Percentiles rank a stretch among this genome's conserved stretches.
Evolutionary conservation across 1,139 yeast species (phyloP).

Genomic region (Yamadazyma trypodendri): DNA sequence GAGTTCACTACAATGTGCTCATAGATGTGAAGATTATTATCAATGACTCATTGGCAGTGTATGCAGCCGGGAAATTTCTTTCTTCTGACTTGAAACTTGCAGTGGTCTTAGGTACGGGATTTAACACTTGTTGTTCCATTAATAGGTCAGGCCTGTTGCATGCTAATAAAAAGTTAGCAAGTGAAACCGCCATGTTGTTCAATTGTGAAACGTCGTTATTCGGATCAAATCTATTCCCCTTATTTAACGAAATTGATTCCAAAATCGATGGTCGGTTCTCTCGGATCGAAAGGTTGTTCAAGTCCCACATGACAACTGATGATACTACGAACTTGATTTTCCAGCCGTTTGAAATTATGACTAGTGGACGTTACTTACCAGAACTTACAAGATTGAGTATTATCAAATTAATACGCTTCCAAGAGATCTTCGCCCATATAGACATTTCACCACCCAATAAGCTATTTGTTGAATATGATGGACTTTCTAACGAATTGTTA

Average conservation of each 20-base stretch:
- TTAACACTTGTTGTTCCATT: constrained; percentile 43
- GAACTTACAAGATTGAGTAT: constrained; percentile 48
- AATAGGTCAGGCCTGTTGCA: constrained; percentile 22
- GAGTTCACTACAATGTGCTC: constrained; percentile 21
- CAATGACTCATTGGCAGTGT: constrained; percentile 49
- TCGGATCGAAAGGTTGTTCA: constrained; percentile 17
- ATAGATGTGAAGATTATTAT: constrained; percentile 36
- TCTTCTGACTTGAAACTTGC: constrained; percentile 40
- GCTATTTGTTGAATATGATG: constrained; percentile 28
- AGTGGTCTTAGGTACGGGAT: constrained; percentile 48
- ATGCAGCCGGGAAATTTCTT: constrained; percentile 44
- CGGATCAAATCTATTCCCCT: constrained; percentile 32
- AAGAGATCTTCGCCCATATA: constrained; percentile 27
- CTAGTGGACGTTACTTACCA: constrained; percentile 57
- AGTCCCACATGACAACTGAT: constrained; percentile 29
- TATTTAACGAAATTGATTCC: constrained; percentile 38
- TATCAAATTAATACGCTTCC: constrained; percentile 28
- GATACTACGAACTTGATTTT: constrained; percentile 36
- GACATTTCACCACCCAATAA: constrained; percentile 10
- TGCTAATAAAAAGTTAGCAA: constrained; percentile 21
- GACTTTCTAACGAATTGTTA: constrained; percentile 40
- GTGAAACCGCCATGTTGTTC: constrained; percentile 24
- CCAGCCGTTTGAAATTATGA: constrained; percentile 56
- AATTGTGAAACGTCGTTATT: constrained; percentile 45
- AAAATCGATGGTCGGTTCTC: constrained; percentile 25